A percentile compares a stretch with the other conserved stretches of the same genome.
phyloP scores from a whole-genome alignment of 2,329 filamentous ascomycete genomes.

The Talaromyces sp. region DNA sequence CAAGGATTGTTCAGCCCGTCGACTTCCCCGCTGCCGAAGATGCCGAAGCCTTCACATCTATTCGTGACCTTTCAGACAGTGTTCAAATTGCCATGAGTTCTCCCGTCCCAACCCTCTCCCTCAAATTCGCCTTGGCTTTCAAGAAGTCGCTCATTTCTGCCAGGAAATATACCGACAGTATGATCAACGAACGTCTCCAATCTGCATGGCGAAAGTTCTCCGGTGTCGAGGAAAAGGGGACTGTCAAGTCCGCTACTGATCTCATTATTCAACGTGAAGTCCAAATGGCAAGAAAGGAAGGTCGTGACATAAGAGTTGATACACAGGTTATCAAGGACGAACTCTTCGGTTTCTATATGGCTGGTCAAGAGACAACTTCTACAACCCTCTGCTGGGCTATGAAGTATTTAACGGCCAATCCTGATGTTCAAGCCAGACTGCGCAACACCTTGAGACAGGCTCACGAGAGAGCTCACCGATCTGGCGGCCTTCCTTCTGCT shows the following conservation, averaged over 20 bases:
- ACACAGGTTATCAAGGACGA: conserved; percentile 18
- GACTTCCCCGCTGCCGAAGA: background rate
- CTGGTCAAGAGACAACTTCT: conserved; percentile 48
- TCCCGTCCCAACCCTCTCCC: background rate
- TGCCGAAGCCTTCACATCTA: background rate
- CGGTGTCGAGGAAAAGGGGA: background rate
- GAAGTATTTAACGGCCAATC: conserved; percentile 39
- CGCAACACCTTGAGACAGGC: conserved; percentile 29
- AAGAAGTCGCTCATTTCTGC: background rate
- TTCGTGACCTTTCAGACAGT: background rate
- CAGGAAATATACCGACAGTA: background rate
- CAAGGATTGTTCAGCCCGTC: background rate
- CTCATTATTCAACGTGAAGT: conserved; percentile 32
- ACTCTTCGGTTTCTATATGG: conserved; percentile 36
- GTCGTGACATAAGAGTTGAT: background rate
- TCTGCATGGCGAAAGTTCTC: background rate
- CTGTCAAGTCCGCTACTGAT: conserved; percentile 26
- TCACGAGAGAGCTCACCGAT: conserved; percentile 24
- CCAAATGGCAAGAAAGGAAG: conserved; percentile 10
- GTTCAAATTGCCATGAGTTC: background rate
- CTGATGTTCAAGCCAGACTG: conserved; percentile 34
- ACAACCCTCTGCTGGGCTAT: conserved; percentile 42
- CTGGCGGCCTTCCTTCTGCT: conserved; percentile 26
- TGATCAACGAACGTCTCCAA: background rate
- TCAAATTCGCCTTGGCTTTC: background rate